Base-by-base conservation (phyloP, 139 green algal genomes). In the Astrephomene gubernaculifera region DNA sequence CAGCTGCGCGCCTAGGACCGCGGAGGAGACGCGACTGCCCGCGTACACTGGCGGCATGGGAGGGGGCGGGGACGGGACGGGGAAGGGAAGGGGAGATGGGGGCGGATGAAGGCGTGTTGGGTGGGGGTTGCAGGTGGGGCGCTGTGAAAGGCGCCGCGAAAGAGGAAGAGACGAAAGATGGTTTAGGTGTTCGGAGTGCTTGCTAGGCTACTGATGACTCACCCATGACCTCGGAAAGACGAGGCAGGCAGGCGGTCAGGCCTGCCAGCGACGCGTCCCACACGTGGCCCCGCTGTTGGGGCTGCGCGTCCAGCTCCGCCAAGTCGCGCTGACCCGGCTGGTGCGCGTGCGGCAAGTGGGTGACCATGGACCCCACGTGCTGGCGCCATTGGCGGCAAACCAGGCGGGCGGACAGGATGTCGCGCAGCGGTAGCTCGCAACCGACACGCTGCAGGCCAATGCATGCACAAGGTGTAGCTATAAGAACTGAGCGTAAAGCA, bases 241-340 rank as follows among this genome's bases (percentile, higher is more conserved):
- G 60, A 14, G 76, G 76, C 41, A 83, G 24, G 76, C 60, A 83
- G 21, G 76, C n/a, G n/a, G 76, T 41, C n/a, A 83, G n/a, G 33
- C 24, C 41, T 7, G n/a, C n/a, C 9, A 83, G 60, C 25, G 39
- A 19, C 17, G 5, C 17, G 17, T 39, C 5, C 60, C 60, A 72
- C n/a, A 12, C 76, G 8, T 19, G 27, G 27, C 72, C 60, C 35
- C 17, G 41, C 5, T n/a, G 39, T 4, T 29, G 21, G 5, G 76
- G 76, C 31, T 83, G 76, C 39, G 76, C 76, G 29, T 83, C 76
- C 41, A 83, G 60, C 76, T 83, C 76, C 41, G 63, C 29, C 41
- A 83, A 41, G 17, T 41, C 54, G 33, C 49, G 72, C 35, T 68
- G 49, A 3, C 45, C 22, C 29, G 65, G 49, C 72, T 80, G 72